These are phyloP conservation scores for Rosa lucieae DNA, from an alignment of 306 rosid species.

Conservation along the genomic window DNA sequence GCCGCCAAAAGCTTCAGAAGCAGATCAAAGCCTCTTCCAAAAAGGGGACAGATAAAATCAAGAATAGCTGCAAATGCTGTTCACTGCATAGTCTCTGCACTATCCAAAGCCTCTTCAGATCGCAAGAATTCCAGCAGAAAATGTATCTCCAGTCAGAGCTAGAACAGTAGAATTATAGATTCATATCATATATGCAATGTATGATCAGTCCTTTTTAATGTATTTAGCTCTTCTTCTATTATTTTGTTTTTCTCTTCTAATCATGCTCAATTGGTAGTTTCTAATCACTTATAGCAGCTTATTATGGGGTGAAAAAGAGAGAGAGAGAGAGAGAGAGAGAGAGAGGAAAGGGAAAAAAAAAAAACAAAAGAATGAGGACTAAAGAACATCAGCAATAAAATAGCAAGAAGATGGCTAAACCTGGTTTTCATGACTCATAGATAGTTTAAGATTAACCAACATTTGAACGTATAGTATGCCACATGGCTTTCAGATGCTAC, in stretches of 20 bases:
- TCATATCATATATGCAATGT: background rate
- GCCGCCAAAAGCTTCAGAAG: background rate
- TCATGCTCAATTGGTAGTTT: background rate
- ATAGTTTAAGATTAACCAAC: background rate
- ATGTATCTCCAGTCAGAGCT: background rate
- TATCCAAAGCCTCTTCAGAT: conserved; percentile 31
- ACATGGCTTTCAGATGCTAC: background rate
- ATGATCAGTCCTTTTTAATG: background rate
- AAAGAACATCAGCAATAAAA: background rate
- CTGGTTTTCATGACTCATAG: background rate
- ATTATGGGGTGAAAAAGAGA: background rate
- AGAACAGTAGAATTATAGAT: background rate
- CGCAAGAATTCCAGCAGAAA: conserved; percentile 10
- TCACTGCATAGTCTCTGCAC: conserved; percentile 31
- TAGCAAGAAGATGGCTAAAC: background rate
- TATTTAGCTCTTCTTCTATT: background rate
- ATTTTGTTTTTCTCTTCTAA: background rate
- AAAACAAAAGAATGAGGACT: background rate
- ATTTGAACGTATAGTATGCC: background rate
- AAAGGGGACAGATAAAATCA: conserved; percentile 37
- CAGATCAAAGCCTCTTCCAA: conserved; percentile 29
- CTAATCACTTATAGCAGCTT: background rate
- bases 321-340: too few species aligned
- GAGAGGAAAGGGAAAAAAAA: too few species aligned
- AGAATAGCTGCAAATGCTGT: conserved; percentile 35